Percentiles rank a stretch among this genome's conserved stretches.
phyloP scores from a whole-genome alignment of 2,329 filamentous ascomycete species.

The Monosporascus sp. region DNA sequence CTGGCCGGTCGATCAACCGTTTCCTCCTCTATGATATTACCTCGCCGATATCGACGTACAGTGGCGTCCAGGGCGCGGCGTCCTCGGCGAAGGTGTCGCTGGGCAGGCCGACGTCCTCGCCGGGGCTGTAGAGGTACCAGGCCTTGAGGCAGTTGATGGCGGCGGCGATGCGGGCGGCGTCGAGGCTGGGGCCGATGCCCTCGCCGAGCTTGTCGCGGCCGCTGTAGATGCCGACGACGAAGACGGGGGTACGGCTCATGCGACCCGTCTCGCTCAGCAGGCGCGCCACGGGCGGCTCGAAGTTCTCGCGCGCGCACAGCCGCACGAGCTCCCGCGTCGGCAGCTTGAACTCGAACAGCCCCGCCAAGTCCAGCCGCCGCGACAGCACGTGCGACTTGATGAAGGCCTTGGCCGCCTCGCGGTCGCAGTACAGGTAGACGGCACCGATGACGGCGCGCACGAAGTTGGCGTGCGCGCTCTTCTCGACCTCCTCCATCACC shows the following conservation, averaged over 20 bases:
- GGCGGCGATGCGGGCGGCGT: slow-evolving; percentile 73
- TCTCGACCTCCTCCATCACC: slow-evolving; percentile 12
- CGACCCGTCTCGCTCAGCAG: slow-evolving; percentile 90
- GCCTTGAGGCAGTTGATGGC: slow-evolving; percentile 81
- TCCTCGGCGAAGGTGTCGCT: slow-evolving; percentile 63
- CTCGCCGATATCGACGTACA: slow-evolving; percentile 67
- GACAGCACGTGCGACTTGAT: slow-evolving; percentile 79
- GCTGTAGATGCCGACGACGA: slow-evolving; percentile 89
- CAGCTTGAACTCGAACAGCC: slow-evolving; percentile 77
- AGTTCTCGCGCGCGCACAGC: slow-evolving; percentile 83
- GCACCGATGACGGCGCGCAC: slow-evolving; percentile 80
- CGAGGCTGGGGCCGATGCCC: slow-evolving; percentile 72
- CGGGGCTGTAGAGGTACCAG: slow-evolving; percentile 94
- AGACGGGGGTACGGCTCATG: slow-evolving; percentile 79
- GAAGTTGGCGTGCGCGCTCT: slow-evolving; percentile 64
- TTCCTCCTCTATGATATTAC: slow-evolving; percentile 43
- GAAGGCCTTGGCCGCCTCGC: slow-evolving; percentile 74
- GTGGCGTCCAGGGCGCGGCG: slow-evolving; percentile 60
- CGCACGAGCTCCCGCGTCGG: slow-evolving; percentile 79
- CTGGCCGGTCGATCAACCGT: background rate
- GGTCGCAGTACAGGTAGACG: slow-evolving; percentile 79
- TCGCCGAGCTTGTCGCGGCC: slow-evolving; percentile 89
- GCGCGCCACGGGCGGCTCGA: slow-evolving; percentile 80
- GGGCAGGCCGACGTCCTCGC: slow-evolving; percentile 57
- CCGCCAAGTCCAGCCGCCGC: slow-evolving; percentile 68